Conservation (phyloP, 139 green algal species). For the Chlorella vulgaris region DNA sequence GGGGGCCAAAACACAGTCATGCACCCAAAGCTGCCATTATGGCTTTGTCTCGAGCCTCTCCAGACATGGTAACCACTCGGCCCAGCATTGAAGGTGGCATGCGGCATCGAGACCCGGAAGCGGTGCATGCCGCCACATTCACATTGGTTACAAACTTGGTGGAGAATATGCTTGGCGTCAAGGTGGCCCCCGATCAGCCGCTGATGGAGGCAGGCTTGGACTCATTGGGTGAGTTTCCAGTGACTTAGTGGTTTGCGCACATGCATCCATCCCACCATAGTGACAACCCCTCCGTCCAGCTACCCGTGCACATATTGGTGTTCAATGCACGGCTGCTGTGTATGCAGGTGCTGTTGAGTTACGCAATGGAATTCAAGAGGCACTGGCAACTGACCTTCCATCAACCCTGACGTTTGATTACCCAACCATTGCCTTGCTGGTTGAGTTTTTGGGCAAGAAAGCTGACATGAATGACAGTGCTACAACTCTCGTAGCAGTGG, state of each 20-base stretch:
- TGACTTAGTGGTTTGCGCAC: background rate
- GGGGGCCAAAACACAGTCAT: too few relatives aligned
- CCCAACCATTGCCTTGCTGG: slow-evolving; percentile 55
- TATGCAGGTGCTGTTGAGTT: slow-evolving; percentile 70
- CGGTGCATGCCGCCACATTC: background rate
- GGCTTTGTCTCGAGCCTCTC: too few relatives aligned
- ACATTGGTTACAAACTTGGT: slow-evolving; percentile 7
- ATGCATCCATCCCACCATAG: background rate
- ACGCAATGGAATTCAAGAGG: slow-evolving; percentile 61
- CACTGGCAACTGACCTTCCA: slow-evolving; percentile 39
- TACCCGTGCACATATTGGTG: background rate
- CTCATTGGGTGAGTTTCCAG: slow-evolving; percentile 55
- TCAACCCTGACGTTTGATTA: slow-evolving; percentile 83
- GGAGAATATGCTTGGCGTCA: slow-evolving; percentile 7
- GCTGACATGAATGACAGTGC: background rate
- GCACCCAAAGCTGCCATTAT: too few relatives aligned
- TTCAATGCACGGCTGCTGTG: background rate
- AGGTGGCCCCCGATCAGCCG: slow-evolving; percentile 1
- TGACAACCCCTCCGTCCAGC: background rate
- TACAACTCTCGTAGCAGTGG: background rate
- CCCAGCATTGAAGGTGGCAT: too few relatives aligned
- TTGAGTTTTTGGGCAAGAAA: background rate
- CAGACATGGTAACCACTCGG: too few relatives aligned
- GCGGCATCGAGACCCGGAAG: background rate
- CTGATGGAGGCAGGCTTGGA: slow-evolving; percentile 64